Percentiles rank a stretch among this genome's conserved stretches.
These are phyloP conservation scores for Jackrogersella minutella DNA, from an alignment of 495 filamentous ascomycete genomes.

Conservation along the genomic window DNA sequence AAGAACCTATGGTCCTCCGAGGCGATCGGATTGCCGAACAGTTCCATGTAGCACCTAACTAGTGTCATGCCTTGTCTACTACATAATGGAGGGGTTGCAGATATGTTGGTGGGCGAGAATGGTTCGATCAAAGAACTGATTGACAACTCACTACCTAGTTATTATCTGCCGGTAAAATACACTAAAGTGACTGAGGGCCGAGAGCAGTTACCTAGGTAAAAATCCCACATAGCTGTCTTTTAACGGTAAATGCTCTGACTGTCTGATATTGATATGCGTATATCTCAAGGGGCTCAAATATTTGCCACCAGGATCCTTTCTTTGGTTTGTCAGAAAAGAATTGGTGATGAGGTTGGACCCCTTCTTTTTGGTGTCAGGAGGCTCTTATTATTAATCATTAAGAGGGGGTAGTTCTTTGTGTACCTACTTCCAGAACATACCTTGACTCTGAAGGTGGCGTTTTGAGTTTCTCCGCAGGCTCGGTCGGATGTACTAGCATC, in stretches of 20 bases:
- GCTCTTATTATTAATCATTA: constrained; percentile 11
- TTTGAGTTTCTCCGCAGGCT: constrained; percentile 21
- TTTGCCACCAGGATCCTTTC: constrained; percentile 20
- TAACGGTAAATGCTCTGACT: constrained; percentile 18
- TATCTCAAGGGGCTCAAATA: background rate
- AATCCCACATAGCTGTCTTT: background rate
- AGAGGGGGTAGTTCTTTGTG: constrained; percentile 16
- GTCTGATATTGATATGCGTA: background rate
- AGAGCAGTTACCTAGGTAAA: background rate
- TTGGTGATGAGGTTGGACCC: background rate
- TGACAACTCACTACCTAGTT: constrained; percentile 33
- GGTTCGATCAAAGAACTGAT: constrained; percentile 28
- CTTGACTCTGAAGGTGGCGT: constrained; percentile 17
- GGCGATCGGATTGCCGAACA: constrained; percentile 28
- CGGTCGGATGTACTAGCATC: background rate
- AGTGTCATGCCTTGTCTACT: constrained; percentile 21
- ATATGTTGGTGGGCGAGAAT: constrained; percentile 16
- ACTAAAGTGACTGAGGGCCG: constrained; percentile 3
- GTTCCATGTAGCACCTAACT: constrained; percentile 18
- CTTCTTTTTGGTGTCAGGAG: constrained; percentile 14
- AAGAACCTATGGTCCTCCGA: background rate
- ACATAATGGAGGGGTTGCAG: constrained; percentile 35
- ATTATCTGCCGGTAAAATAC: constrained; percentile 38
- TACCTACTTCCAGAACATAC: too few relatives aligned
- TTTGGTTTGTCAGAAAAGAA: constrained; percentile 1